Evolutionary conservation across 202 grass and related monocot species (phyloP).

Genomic region (Elaeis oleifera): DNA sequence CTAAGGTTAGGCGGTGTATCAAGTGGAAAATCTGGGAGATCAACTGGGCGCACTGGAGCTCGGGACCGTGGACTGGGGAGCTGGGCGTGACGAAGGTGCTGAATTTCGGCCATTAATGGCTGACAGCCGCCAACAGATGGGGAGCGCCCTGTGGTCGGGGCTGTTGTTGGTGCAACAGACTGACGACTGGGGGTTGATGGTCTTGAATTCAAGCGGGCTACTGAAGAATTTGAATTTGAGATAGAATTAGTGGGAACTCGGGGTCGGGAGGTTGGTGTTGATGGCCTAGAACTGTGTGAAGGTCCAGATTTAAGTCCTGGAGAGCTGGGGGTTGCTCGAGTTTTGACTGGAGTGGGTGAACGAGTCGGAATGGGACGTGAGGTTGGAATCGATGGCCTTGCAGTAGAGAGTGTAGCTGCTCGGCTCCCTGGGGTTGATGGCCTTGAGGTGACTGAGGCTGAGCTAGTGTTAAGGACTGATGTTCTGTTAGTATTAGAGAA

Average conservation of each 20-base stretch:
- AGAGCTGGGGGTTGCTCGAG: conserved; percentile 23
- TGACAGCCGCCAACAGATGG: conserved; percentile 45
- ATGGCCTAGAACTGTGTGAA: conserved; percentile 56
- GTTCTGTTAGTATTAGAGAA: conserved; percentile 46
- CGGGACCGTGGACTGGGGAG: conserved; percentile 52
- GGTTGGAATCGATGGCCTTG: conserved; percentile 42
- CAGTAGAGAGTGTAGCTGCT: conserved; percentile 31
- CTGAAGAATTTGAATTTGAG: conserved; percentile 38
- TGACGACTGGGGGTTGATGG: conserved; percentile 69
- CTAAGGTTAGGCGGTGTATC: conserved; percentile 71
- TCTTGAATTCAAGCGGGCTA: conserved; percentile 46
- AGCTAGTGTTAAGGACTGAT: conserved; percentile 53
- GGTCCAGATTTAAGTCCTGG: conserved; percentile 28
- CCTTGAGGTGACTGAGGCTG: conserved; percentile 53
- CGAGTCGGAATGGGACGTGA: conserved; percentile 39
- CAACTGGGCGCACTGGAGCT: conserved; percentile 58
- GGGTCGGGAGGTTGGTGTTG: conserved; percentile 55
- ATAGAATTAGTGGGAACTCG: conserved; percentile 33
- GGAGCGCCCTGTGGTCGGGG: conserved; percentile 38
- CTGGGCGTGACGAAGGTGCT: conserved; percentile 62
- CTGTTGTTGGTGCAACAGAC: conserved; percentile 32
- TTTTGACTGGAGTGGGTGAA: conserved; percentile 50
- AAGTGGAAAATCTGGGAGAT: conserved; percentile 84
- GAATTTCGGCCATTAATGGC: conserved; percentile 41
- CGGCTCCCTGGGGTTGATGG: conserved; percentile 63